These are phyloP conservation scores for Clonostachys chloroleuca DNA, from an alignment of 2,329 filamentous ascomycete genomes.

Conservation along the genomic window DNA sequence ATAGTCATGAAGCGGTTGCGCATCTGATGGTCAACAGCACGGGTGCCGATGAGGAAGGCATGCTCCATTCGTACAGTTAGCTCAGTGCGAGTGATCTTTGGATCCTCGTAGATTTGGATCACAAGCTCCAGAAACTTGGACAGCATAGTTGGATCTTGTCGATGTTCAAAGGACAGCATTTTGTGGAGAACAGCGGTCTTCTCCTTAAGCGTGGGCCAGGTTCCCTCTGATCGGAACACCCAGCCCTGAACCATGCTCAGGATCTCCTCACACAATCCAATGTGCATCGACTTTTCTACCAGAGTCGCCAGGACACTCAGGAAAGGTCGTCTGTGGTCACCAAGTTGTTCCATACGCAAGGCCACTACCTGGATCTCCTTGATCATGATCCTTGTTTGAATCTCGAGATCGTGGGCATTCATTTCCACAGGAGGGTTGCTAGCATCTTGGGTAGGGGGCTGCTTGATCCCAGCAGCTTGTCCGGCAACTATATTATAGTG, in stretches of 20 bases:
- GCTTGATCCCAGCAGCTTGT: slow-evolving; percentile 36
- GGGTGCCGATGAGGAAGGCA: slow-evolving; percentile 91
- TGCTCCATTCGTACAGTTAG: slow-evolving; percentile 96
- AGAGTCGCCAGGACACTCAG: slow-evolving; percentile 91
- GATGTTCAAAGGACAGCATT: slow-evolving; percentile 92
- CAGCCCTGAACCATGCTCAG: slow-evolving; percentile 90
- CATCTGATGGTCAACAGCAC: slow-evolving; percentile 93
- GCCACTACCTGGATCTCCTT: slow-evolving; percentile 94
- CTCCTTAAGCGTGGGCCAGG: slow-evolving; percentile 95
- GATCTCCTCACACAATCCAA: slow-evolving; percentile 84
- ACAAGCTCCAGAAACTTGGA: slow-evolving; percentile 94
- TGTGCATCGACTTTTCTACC: slow-evolving; percentile 90
- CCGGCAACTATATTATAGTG: slow-evolving; percentile 59
- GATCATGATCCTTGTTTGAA: slow-evolving; percentile 87
- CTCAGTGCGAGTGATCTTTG: slow-evolving; percentile 91
- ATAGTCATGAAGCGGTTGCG: slow-evolving; percentile 95
- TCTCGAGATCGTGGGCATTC: slow-evolving; percentile 73
- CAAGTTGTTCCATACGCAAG: slow-evolving; percentile 85
- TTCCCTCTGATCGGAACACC: slow-evolving; percentile 94
- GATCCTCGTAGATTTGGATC: slow-evolving; percentile 96
- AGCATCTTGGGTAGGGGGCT: slow-evolving; percentile 44
- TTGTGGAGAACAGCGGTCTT: slow-evolving; percentile 99
- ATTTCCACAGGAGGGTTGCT: slow-evolving; percentile 49
- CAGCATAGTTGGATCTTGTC: slow-evolving; percentile 77
- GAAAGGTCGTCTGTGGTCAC: slow-evolving; percentile 88